Evolutionary conservation across 805 yeast species (phyloP), one percentile per base, ranked within the genome.

Genomic region (Blastobotrys americana): DNA sequence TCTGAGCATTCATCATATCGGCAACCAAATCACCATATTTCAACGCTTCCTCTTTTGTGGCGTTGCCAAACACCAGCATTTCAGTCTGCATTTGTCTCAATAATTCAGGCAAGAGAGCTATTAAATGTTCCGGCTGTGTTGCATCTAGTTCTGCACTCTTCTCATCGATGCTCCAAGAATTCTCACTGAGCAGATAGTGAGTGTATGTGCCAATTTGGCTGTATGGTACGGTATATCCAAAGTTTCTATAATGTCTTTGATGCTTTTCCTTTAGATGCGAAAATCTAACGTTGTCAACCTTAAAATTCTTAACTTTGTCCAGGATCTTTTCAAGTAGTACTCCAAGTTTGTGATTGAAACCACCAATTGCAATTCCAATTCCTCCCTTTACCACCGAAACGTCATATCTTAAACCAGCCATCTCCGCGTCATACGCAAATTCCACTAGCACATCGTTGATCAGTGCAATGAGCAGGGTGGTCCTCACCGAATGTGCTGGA

Each of bases 261-360:
- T 76, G 56, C 56, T 80, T 82, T 56, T 80, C 86, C 59, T 78
- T 82, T 18, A 82, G 65, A 3, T 83, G 71, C 17, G 76, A 73
- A 55, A 85, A 90, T 50, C 95, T 71, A 25, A 74, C 76, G 41
- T 65, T 62, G 44, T 71, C 68, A 2, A 83, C 67, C 49, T 61
- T 61, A 52, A 81, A 84, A 3, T 57, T 56, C 19, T 68, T 60
- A 35, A 90, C 53, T 8, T 74, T 74, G 17, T 69, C 68, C 41
- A 86, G 61, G 20, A 89, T 76, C 45, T 78, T 73, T 39, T 73
- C 75, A 20, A 86, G 64, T 37, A 90, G 70, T 10, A 72, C 73
- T 16, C 75, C 72, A 38, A 87, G 67, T 57, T 90, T 90, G 61
- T 93, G 90, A 53, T 84, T 85, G 62, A 82, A 93, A 2, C 98